Evolutionary conservation across 73 alveolate genomes (phyloP).

Genomic region (Paramecium octaurelia): DNA sequence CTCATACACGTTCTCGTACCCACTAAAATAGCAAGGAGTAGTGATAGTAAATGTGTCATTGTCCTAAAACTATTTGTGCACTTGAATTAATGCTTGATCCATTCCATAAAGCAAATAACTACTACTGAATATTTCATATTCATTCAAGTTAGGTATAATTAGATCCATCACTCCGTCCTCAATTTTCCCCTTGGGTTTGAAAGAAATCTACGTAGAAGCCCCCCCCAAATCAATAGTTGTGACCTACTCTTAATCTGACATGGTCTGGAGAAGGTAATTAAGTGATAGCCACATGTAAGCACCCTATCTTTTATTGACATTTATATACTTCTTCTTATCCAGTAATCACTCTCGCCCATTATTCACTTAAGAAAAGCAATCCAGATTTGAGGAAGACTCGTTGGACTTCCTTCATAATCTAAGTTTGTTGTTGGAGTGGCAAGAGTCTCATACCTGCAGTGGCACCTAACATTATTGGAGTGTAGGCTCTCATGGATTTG

Average conservation of each 20-base stretch:
- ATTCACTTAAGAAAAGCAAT: background rate
- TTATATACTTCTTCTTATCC: conserved; percentile 38
- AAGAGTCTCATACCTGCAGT: conserved; percentile 62
- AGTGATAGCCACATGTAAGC: conserved; percentile 58
- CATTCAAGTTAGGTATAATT: conserved; percentile 49
- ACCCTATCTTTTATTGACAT: background rate
- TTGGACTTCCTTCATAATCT: background rate
- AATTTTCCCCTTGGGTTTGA: background rate
- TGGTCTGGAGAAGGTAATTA: background rate
- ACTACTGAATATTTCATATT: conserved; percentile 34
- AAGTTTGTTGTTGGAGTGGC: background rate
- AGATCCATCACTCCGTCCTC: conserved; percentile 6
- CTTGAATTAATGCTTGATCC: conserved; percentile 18
- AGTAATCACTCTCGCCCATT: conserved; percentile 53
- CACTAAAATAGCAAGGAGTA: conserved; percentile 53
- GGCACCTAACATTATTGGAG: conserved; percentile 60
- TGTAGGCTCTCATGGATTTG: background rate
- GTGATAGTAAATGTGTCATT: background rate
- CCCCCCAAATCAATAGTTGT: conserved; percentile 60
- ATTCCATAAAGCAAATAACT: conserved; percentile 47
- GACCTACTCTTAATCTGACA: background rate
- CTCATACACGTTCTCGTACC: conserved; percentile 15
- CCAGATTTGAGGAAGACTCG: background rate
- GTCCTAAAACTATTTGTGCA: background rate
- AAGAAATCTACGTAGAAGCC: conserved; percentile 56